phyloP scores from a whole-genome alignment of 805 yeast genomes.

The Sugiyamaella mastotermitis region DNA sequence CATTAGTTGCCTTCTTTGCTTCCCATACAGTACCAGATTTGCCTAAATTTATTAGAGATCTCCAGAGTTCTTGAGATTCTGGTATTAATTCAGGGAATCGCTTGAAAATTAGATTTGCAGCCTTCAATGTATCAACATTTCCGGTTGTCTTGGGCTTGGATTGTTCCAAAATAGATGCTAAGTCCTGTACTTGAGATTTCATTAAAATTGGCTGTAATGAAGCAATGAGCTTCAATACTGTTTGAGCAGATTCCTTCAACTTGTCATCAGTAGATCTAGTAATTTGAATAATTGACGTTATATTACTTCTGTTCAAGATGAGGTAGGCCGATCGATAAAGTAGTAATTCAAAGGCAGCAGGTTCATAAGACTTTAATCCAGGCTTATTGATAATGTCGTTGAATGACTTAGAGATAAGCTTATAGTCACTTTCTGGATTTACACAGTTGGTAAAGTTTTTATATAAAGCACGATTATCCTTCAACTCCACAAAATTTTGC shows the following conservation, averaged over 20 bases:
- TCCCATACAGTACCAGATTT: constrained; percentile 50
- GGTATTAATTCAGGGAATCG: constrained; percentile 45
- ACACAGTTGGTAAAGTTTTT: constrained; percentile 51
- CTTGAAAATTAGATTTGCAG: constrained; percentile 53
- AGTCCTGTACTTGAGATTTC: constrained; percentile 48
- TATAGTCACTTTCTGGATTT: constrained; percentile 53
- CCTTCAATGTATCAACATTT: constrained; percentile 43
- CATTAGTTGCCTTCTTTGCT: constrained; percentile 58
- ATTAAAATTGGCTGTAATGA: constrained; percentile 56
- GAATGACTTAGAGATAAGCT: constrained; percentile 52
- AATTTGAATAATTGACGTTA: constrained; percentile 46
- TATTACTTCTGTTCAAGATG: constrained; percentile 59
- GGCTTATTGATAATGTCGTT: constrained; percentile 42
- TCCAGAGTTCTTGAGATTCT: constrained; percentile 38
- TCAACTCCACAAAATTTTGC: constrained; percentile 45
- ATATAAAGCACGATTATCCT: constrained; percentile 50
- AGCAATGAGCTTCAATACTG: constrained; percentile 55
- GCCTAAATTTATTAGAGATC: constrained; percentile 42
- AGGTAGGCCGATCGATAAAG: constrained; percentile 57
- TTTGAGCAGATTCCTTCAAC: constrained; percentile 39
- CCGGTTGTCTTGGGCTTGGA: constrained; percentile 25
- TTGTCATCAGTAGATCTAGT: constrained; percentile 34
- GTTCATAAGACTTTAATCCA: background rate
- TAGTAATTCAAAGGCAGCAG: constrained; percentile 41
- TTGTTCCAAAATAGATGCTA: constrained; percentile 37